A percentile compares a stretch with the other conserved stretches of the same genome.
phyloP scores from a whole-genome alignment of 257 asterid species.

The Salvia miltiorrhiza region DNA sequence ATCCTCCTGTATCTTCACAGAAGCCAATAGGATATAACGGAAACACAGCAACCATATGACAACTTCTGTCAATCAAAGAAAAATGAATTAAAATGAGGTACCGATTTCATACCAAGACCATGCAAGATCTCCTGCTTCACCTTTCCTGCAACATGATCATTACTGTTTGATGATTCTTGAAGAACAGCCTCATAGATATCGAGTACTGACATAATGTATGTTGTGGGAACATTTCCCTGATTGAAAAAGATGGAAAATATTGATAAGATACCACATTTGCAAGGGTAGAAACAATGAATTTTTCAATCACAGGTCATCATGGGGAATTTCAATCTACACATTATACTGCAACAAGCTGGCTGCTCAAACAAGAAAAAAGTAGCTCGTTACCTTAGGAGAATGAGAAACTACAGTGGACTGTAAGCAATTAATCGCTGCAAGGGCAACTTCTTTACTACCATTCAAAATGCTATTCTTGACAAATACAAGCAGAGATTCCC shows the following conservation, averaged over 20 bases:
- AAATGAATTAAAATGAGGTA: conserved; percentile 9
- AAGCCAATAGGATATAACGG: conserved; percentile 7
- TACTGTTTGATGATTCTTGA: conserved; percentile 51
- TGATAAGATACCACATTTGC: conserved; percentile 18
- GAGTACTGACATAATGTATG: conserved; percentile 71
- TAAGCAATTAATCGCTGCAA: conserved; percentile 91
- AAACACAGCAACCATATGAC: not conserved
- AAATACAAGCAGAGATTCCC: conserved; percentile 81
- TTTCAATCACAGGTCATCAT: conserved; percentile 9
- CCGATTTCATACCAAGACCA: conserved; percentile 74
- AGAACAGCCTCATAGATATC: conserved; percentile 84
- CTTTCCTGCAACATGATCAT: conserved; percentile 58
- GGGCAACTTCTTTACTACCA: conserved; percentile 93
- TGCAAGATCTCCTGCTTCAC: conserved; percentile 96
- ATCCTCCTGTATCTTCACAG: not conserved
- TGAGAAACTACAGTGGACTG: conserved; percentile 87
- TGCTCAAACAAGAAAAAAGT: conserved; percentile 5
- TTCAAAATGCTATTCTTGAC: conserved; percentile 77
- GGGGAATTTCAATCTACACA: not conserved
- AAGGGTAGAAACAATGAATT: conserved; percentile 17
- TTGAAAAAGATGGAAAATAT: conserved; percentile 23
- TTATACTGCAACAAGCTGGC: conserved; percentile 1
- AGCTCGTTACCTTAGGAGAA: conserved; percentile 72
- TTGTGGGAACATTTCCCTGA: conserved; percentile 78
- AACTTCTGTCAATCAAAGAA: not conserved